Evolutionary conservation across 441 rosid species (phyloP), one percentile per base, ranked within the genome.

Genomic region (Lagerstroemia fauriei): DNA sequence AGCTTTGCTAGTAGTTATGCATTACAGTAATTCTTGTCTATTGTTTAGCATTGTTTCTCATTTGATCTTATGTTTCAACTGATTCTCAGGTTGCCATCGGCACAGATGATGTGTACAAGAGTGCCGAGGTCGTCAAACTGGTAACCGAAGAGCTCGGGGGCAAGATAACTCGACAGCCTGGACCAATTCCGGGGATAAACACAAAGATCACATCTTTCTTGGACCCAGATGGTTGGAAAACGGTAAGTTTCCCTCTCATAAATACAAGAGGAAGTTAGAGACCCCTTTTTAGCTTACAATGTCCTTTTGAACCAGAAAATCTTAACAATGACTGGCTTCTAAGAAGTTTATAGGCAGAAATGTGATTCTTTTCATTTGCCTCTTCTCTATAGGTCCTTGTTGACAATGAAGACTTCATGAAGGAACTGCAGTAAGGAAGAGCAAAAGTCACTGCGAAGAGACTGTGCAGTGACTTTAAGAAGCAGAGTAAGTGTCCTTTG

Each of bases 191-290:
- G 16, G 99, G 99, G 86, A 31, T 95, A 48, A 91, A 90, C 87
- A 93, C 99, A 86, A 96, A 95, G 89, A 95, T 94, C 71, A 90
- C 91, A 82, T 84, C 95, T 75, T 97, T 97, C 82, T 89, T 94
- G 16, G 99, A 97, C 81, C 98, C 98, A 29, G 98, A 97, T 90
- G 98, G 98, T 86, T 95, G 98, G 99, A 97, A 97, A 90, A 94
- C 95, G 8, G 98, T 95, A 87, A 87, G 95, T 83, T 80, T 57
- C 25, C 29, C 66, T 22, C 61, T 38, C 44, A 17, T 29, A 69
- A 29, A 14, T 34, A n/a, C 3, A 9, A 51, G 9, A 25, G 47
- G 3, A 53, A 2, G 7, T 3, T 0, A 25, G 56, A 61, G 0
- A 80, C 34, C 1, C n/a, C 3, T n/a, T 24, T 65, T 65, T n/a